Percentiles rank a stretch among this genome's conserved stretches.
Conservation (phyloP, 495 filamentous ascomycete genomes). For the Entonaema liquescens region DNA sequence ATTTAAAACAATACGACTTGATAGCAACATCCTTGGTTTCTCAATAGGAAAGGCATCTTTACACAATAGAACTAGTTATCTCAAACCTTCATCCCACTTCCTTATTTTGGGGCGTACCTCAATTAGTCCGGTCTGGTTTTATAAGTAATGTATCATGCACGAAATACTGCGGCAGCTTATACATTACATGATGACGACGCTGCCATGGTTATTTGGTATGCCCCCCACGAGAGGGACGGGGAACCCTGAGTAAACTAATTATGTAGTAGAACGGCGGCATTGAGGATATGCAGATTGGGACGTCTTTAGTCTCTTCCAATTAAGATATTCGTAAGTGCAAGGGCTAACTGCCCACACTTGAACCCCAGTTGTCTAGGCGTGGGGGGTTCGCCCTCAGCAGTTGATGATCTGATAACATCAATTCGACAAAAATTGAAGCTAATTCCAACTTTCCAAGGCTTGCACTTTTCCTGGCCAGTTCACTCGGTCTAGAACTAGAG, state of each 20-base stretch:
- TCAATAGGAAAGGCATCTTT: neutral
- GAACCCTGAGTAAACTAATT: neutral
- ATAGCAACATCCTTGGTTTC: too few species aligned
- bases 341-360: neutral
- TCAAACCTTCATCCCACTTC: neutral
- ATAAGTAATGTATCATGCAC: neutral
- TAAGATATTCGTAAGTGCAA: neutral
- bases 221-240: neutral
- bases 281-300: neutral
- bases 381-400: slow-evolving; percentile 12
- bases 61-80: neutral
- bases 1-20: too few species aligned
- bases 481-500: slow-evolving; percentile 1
- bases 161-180: neutral
- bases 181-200: neutral
- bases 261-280: neutral
- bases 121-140: neutral
- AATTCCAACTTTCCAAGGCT: slow-evolving; percentile 25
- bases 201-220: neutral
- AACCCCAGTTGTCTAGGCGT: slow-evolving; percentile 15
- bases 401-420: slow-evolving; percentile 33
- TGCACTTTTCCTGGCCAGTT: slow-evolving; percentile 7
- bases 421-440: slow-evolving; percentile 17
- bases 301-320: slow-evolving; percentile 4
- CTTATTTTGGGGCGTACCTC: neutral